Conservation (phyloP, 1,139 yeast species). For the Kodamaea anthophila region DNA sequence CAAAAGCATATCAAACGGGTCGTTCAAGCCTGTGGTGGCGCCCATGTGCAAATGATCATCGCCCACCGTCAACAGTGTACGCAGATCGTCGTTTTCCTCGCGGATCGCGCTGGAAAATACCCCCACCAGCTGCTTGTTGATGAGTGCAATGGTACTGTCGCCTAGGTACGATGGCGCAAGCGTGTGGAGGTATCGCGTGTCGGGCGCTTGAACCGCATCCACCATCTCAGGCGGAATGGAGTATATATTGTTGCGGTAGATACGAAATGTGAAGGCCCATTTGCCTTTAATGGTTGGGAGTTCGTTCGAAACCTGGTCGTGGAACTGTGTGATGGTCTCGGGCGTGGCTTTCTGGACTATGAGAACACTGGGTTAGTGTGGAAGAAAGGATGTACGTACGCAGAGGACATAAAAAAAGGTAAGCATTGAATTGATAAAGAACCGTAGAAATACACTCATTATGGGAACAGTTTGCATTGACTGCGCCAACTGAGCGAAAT, state of each 20-base stretch:
- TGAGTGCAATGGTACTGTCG: slow-evolving; percentile 43
- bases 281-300: slow-evolving; percentile 53
- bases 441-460: too few relatives aligned
- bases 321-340: slow-evolving; percentile 58
- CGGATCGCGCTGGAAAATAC: slow-evolving; percentile 36
- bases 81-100: slow-evolving; percentile 28
- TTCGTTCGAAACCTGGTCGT: slow-evolving; percentile 60
- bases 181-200: slow-evolving; percentile 50
- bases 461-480: too few relatives aligned
- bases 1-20: slow-evolving; percentile 43
- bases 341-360: slow-evolving; percentile 55
- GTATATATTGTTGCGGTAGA: slow-evolving; percentile 56
- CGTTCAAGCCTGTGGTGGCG: slow-evolving; percentile 45
- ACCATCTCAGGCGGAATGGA: slow-evolving; percentile 39
- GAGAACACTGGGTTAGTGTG: slow-evolving; percentile 34
- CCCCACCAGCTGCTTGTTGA: slow-evolving; percentile 42
- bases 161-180: slow-evolving; percentile 50
- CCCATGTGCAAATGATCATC: slow-evolving; percentile 36
- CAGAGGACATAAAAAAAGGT: too few relatives aligned
- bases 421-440: too few relatives aligned
- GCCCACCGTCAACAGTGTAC: slow-evolving; percentile 23
- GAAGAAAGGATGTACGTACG: too few relatives aligned
- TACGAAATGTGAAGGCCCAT: slow-evolving; percentile 61
- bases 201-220: slow-evolving; percentile 25
- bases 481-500: too few relatives aligned